phyloP scores from a whole-genome alignment of 2,329 filamentous ascomycete genomes.

The Trichophyton simii region DNA sequence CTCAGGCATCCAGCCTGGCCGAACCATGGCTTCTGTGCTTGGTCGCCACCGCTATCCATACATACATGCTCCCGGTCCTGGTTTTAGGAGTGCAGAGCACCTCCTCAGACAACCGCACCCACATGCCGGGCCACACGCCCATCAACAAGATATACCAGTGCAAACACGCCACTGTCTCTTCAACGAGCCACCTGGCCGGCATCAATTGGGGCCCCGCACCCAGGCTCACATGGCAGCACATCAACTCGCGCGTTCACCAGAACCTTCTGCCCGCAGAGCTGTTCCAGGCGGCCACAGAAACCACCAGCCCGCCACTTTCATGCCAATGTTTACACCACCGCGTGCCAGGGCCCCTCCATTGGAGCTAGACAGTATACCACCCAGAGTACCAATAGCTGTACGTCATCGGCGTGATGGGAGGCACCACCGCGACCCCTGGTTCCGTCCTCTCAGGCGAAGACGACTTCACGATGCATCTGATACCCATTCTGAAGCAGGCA shows the following conservation, averaged over 20 bases:
- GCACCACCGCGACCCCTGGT: neutral
- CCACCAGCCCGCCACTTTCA: neutral
- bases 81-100: neutral
- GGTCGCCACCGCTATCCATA: neutral
- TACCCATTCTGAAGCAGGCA: neutral
- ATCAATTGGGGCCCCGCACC: neutral
- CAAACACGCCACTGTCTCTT: neutral
- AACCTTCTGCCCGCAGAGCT: neutral
- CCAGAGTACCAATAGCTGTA: neutral
- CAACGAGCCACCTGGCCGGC: neutral
- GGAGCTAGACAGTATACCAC: neutral
- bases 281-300: neutral
- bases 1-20: neutral
- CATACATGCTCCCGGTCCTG: neutral
- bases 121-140: neutral
- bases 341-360: neutral
- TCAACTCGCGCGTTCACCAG: neutral
- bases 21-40: neutral
- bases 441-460: neutral
- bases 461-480: neutral
- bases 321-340: neutral
- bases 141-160: neutral
- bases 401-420: neutral
- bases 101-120: neutral
- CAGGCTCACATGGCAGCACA: neutral